Conservation (phyloP, 2,329 filamentous ascomycete species). For the Chrysosporium queenslandicum region DNA sequence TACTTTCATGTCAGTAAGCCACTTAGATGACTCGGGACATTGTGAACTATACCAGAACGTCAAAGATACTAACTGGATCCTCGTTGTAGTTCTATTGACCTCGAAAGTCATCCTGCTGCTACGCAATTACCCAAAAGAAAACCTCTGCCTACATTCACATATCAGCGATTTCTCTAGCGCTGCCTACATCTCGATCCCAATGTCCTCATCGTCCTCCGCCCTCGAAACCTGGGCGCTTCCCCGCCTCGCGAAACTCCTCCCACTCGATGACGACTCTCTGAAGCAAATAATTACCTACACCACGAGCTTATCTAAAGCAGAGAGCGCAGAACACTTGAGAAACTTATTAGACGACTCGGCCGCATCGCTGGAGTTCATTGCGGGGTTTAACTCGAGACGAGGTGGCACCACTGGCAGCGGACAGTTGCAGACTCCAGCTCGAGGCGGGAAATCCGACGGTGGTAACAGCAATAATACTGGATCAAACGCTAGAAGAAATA, state of each 20-base stretch:
- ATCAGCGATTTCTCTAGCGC: too few species aligned
- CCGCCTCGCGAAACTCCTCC: slow-evolving; percentile 69
- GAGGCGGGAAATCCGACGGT: slow-evolving; percentile 16
- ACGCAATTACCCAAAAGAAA: too few species aligned
- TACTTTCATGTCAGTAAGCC: too few species aligned
- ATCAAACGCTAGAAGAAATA: slow-evolving; percentile 24
- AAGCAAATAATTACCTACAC: slow-evolving; percentile 78
- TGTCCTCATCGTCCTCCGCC: not conserved
- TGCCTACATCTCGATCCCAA: too few species aligned
- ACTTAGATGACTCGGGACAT: too few species aligned
- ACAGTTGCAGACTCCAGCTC: slow-evolving; percentile 18
- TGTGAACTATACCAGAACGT: too few species aligned
- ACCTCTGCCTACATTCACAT: too few species aligned
- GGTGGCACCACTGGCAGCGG: slow-evolving; percentile 17
- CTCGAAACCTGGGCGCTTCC: slow-evolving; percentile 47
- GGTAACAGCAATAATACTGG: slow-evolving; percentile 23
- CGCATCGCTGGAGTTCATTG: slow-evolving; percentile 60
- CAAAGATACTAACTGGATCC: too few species aligned
- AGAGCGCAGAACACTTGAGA: slow-evolving; percentile 73
- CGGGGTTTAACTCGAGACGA: slow-evolving; percentile 61
- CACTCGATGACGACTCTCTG: slow-evolving; percentile 74
- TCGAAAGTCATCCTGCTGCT: too few species aligned
- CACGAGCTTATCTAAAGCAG: slow-evolving; percentile 56
- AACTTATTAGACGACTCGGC: slow-evolving; percentile 81
- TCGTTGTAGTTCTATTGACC: too few species aligned